Conservation (phyloP, 305 asterid genomes). For the Caryopteris hybrid region DNA sequence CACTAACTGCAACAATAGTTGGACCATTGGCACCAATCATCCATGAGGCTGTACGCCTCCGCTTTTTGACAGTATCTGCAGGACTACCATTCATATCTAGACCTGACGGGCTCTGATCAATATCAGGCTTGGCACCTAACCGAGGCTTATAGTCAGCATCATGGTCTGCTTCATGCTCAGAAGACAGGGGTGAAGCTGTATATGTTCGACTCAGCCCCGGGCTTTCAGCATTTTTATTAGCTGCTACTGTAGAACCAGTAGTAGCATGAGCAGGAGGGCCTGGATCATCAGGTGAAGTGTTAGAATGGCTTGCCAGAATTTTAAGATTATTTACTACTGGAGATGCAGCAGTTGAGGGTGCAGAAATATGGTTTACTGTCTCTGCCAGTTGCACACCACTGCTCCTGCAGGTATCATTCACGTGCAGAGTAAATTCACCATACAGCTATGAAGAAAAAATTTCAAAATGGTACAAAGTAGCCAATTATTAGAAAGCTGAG, state of each 20-base stretch:
- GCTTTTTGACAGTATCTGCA: conserved; percentile 88
- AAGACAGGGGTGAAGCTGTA: conserved; percentile 40
- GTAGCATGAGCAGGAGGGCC: conserved; percentile 22
- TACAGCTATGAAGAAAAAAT: conserved; percentile 4
- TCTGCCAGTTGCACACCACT: conserved; percentile 56
- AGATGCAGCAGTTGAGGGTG: conserved; percentile 30
- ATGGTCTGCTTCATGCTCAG: conserved; percentile 40
- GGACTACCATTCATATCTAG: conserved; percentile 56
- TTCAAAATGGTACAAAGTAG: background rate
- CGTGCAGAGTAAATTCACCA: conserved; percentile 19
- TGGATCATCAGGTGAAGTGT: conserved; percentile 22
- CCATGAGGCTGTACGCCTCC: conserved; percentile 76
- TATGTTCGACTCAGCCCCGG: conserved; percentile 50
- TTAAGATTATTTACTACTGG: conserved; percentile 20
- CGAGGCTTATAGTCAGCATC: conserved; percentile 67
- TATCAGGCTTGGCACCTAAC: conserved; percentile 27
- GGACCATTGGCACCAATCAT: conserved; percentile 55
- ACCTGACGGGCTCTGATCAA: conserved; percentile 32
- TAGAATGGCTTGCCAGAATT: conserved; percentile 12
- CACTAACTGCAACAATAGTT: conserved; percentile 42
- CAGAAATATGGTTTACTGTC: conserved; percentile 44
- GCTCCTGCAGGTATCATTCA: conserved; percentile 47
- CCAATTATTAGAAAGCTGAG: background rate
- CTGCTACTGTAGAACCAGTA: conserved; percentile 29
- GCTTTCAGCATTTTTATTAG: conserved; percentile 40